Evolutionary conservation across 805 yeast species (phyloP).

Genomic region (Saccharomycopsis malanga): DNA sequence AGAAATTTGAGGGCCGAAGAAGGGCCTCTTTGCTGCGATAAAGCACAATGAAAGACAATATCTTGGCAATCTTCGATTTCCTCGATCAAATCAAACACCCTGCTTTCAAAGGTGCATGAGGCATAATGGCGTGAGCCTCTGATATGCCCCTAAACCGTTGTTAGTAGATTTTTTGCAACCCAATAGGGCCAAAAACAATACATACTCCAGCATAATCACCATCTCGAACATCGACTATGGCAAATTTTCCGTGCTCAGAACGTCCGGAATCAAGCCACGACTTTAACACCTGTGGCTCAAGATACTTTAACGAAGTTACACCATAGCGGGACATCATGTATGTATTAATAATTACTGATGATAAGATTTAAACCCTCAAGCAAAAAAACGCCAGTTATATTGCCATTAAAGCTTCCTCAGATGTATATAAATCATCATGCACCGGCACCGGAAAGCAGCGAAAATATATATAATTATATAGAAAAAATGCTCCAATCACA

Average conservation of each 20-base stretch:
- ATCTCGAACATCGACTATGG: slow-evolving; percentile 21
- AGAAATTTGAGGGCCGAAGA: slow-evolving; percentile 62
- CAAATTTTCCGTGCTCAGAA: slow-evolving; percentile 19
- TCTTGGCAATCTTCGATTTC: slow-evolving; percentile 66
- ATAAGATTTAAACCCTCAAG: too few species aligned
- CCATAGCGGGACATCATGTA: slow-evolving; percentile 5
- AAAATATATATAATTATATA: too few species aligned
- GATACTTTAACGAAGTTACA: slow-evolving; percentile 7
- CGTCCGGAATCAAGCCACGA: slow-evolving; percentile 18
- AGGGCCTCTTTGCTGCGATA: slow-evolving; percentile 91
- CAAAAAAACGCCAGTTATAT: too few species aligned
- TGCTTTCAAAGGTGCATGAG: slow-evolving; percentile 13
- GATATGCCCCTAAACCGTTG: slow-evolving; percentile 19
- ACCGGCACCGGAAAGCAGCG: too few species aligned
- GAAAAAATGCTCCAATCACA: too few species aligned
- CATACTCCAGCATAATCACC: slow-evolving; percentile 20
- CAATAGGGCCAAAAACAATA: not conserved
- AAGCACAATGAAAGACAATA: slow-evolving; percentile 84
- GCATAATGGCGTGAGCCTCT: slow-evolving; percentile 16
- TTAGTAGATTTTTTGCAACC: too few species aligned
- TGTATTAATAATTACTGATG: too few species aligned
- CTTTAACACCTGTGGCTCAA: slow-evolving; percentile 18
- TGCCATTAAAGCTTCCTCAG: too few species aligned
- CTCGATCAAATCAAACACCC: slow-evolving; percentile 44
- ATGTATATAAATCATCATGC: too few species aligned